Conservation (phyloP, 192 early-diverging fungal genomes). For the Coemansia sp. region DNA sequence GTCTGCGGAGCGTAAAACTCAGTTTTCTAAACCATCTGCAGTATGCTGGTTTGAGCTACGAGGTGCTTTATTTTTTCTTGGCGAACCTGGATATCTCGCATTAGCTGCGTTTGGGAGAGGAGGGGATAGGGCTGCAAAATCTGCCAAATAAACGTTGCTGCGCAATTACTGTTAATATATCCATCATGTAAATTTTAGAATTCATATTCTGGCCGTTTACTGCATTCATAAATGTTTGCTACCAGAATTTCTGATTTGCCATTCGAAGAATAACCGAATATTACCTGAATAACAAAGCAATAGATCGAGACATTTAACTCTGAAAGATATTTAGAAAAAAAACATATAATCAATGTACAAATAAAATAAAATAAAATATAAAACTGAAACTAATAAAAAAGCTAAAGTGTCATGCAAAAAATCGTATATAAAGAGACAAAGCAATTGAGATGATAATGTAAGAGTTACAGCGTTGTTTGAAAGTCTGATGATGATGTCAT, state of each 20-base stretch:
- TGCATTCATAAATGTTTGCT: no score
- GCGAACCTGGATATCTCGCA: background rate
- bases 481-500: slow-evolving; percentile 16
- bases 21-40: slow-evolving; percentile 16
- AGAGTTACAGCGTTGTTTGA: background rate
- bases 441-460: background rate
- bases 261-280: background rate
- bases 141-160: background rate
- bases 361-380: slow-evolving; percentile 7
- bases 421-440: slow-evolving; percentile 3
- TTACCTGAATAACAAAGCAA: no score
- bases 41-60: slow-evolving; percentile 20
- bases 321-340: no score
- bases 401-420: background rate
- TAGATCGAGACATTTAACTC: no score
- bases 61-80: slow-evolving; percentile 12
- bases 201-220: no score
- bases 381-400: slow-evolving; percentile 3
- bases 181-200: no score
- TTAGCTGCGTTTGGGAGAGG: background rate
- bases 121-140: background rate
- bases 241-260: no score
- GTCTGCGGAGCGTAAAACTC: background rate
- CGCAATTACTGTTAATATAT: background rate
- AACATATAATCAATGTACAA: background rate